These are phyloP conservation scores for Rhynchosporium graminicola DNA, from an alignment of 2,329 filamentous ascomycete species.

Conservation along the genomic window DNA sequence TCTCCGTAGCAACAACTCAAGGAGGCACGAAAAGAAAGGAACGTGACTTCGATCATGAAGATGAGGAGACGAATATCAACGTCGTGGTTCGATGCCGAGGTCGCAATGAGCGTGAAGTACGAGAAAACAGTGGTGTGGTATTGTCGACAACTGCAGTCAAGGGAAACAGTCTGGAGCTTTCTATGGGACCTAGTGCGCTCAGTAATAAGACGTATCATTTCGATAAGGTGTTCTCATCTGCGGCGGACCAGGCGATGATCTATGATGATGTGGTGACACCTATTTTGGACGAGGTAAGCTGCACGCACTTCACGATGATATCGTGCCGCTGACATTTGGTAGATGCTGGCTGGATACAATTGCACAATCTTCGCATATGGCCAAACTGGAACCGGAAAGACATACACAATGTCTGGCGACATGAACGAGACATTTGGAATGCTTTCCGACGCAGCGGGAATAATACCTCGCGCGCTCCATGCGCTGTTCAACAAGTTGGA, in stretches of 20 bases:
- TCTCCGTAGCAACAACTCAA: constrained; percentile 54
- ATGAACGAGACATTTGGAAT: constrained; percentile 86
- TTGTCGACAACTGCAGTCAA: constrained; percentile 86
- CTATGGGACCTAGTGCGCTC: constrained; percentile 88
- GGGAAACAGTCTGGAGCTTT: constrained; percentile 79
- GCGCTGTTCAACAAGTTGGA: constrained; percentile 85
- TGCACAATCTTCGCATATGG: constrained; percentile 99
- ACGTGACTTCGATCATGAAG: constrained; percentile 74
- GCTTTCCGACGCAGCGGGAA: constrained; percentile 87
- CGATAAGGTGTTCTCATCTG: constrained; percentile 94
- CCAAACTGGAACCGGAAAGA: constrained; percentile 97
- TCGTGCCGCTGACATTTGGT: constrained; percentile 23
- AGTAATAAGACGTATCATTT: constrained; percentile 97
- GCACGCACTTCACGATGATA: not conserved
- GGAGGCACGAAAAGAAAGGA: constrained; percentile 80
- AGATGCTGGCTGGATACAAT: constrained; percentile 95
- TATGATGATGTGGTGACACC: constrained; percentile 95
- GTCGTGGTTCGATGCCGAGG: constrained; percentile 95
- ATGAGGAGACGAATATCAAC: constrained; percentile 93
- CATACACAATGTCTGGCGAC: constrained; percentile 98
- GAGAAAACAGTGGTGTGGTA: constrained; percentile 93
- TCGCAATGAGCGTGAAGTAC: constrained; percentile 86
- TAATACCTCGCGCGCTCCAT: constrained; percentile 89
- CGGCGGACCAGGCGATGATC: constrained; percentile 89
- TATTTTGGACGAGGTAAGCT: constrained; percentile 81